Percentiles rank a stretch among this genome's conserved stretches.
phyloP scores from a whole-genome alignment of 2,329 filamentous ascomycete genomes.

The Claviceps quebecensis region DNA sequence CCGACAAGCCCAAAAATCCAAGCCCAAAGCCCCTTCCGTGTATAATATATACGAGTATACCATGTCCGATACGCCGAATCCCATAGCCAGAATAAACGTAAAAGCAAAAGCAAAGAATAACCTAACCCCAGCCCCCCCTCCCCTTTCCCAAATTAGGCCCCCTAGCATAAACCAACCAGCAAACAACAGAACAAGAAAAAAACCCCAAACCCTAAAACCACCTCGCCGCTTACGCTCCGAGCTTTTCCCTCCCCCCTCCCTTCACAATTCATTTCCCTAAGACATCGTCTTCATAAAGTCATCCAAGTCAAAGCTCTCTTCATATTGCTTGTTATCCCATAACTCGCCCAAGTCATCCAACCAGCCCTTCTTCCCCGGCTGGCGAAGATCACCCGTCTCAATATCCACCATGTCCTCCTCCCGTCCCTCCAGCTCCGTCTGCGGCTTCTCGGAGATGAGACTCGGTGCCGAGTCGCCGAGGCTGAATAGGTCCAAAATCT shows the following conservation, averaged over 20 bases:
- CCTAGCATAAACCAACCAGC: neutral
- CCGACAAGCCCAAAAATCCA: neutral
- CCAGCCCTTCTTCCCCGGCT: slow-evolving; percentile 94
- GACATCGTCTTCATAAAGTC: slow-evolving; percentile 94
- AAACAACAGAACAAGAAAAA: neutral
- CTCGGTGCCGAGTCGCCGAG: slow-evolving; percentile 64
- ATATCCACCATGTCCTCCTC: slow-evolving; percentile 86
- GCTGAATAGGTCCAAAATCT: slow-evolving; percentile 93
- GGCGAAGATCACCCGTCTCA: slow-evolving; percentile 79
- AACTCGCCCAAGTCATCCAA: slow-evolving; percentile 88
- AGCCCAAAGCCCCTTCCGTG: neutral
- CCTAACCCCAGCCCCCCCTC: neutral
- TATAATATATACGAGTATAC: neutral
- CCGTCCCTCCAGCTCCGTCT: slow-evolving; percentile 43
- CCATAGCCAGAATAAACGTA: neutral
- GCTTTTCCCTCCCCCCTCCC: neutral
- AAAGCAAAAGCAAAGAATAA: neutral
- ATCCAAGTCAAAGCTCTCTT: slow-evolving; percentile 93
- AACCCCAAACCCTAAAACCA: neutral
- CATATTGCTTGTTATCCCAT: slow-evolving; percentile 96
- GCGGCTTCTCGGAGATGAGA: slow-evolving; percentile 46
- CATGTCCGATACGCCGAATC: slow-evolving; percentile 2
- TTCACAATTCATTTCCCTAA: slow-evolving; percentile 11
- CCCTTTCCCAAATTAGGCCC: neutral
- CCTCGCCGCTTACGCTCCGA: neutral